Percentiles rank a stretch among this genome's conserved stretches.
phyloP scores from a whole-genome alignment of 1,284 basidiomycete genomes.

The Cryptococcus amylolentus region DNA sequence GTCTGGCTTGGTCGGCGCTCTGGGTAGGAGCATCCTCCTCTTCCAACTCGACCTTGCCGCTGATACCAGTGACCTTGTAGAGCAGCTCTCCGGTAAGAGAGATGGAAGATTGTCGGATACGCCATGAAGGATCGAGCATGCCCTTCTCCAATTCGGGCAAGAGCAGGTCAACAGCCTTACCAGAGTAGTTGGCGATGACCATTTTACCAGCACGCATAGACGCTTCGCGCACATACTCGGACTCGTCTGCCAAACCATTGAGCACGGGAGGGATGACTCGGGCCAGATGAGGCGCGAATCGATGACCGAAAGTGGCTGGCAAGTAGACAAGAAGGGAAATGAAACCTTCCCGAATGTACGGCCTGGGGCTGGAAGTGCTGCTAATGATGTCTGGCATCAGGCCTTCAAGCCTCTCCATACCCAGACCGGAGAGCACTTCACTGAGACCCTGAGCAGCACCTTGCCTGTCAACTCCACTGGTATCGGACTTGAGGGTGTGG shows the following conservation, averaged over 20 bases:
- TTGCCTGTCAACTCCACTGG: slow-evolving; percentile 89
- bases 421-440: slow-evolving; percentile 91
- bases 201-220: slow-evolving; percentile 99
- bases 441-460: slow-evolving; percentile 97
- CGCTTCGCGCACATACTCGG: slow-evolving; percentile 91
- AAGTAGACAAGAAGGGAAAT: slow-evolving; percentile 96
- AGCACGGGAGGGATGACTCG: slow-evolving; percentile 94
- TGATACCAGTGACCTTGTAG: slow-evolving; percentile 98
- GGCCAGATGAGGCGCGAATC: slow-evolving; percentile 93
- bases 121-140: slow-evolving; percentile 92
- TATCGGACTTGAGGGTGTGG: slow-evolving; percentile 85
- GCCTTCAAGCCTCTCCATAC: slow-evolving; percentile 94
- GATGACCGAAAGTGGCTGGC: slow-evolving; percentile 87
- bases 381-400: slow-evolving; percentile 90
- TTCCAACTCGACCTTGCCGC: slow-evolving; percentile 80
- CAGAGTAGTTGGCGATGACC: slow-evolving; percentile 95
- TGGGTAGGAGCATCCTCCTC: slow-evolving; percentile 70
- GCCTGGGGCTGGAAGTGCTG: slow-evolving; percentile 81
- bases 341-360: slow-evolving; percentile 95
- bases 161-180: slow-evolving; percentile 86
- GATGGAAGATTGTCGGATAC: slow-evolving; percentile 92
- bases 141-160: slow-evolving; percentile 92
- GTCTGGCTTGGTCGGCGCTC: slow-evolving; percentile 70
- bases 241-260: slow-evolving; percentile 84
- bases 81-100: slow-evolving; percentile 92